Conservation (phyloP, 495 filamentous ascomycete species). For the Talaromyces nanjingensis region DNA sequence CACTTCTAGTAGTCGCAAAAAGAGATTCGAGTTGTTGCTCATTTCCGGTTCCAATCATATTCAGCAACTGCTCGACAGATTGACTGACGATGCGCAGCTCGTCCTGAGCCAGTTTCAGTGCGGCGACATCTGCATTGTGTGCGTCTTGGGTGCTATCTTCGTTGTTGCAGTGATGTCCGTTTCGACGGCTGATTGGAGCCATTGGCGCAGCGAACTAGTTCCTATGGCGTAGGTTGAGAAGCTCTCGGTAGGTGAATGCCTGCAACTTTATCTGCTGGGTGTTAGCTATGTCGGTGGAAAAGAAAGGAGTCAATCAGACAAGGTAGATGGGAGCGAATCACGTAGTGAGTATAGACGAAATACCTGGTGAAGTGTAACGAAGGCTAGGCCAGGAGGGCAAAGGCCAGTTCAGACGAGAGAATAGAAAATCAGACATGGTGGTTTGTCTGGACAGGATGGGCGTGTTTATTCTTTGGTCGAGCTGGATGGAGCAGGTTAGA, state of each 20-base stretch:
- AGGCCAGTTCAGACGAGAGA: neutral
- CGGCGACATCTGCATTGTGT: neutral
- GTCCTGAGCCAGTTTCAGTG: neutral
- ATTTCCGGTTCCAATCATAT: neutral
- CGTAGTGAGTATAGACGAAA: neutral
- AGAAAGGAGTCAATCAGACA: neutral
- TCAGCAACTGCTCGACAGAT: neutral
- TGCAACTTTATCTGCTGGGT: neutral
- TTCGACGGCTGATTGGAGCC: neutral
- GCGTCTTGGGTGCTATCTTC: neutral
- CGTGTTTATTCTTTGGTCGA: neutral
- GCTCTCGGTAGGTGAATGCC: neutral
- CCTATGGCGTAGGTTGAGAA: neutral
- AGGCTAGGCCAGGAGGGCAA: neutral
- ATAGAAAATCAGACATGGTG: neutral
- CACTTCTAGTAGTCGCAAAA: neutral
- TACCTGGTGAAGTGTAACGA: neutral
- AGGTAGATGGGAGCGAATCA: neutral
- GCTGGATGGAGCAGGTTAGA: neutral
- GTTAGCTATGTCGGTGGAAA: neutral
- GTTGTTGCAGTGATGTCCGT: neutral
- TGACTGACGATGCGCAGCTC: neutral
- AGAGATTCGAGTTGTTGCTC: neutral
- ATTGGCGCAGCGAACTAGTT: neutral
- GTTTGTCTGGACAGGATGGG: neutral